Evolutionary conservation across 1,139 yeast species (phyloP), one percentile per base, ranked within the genome.

Genomic region (Scheffersomyces titani): DNA sequence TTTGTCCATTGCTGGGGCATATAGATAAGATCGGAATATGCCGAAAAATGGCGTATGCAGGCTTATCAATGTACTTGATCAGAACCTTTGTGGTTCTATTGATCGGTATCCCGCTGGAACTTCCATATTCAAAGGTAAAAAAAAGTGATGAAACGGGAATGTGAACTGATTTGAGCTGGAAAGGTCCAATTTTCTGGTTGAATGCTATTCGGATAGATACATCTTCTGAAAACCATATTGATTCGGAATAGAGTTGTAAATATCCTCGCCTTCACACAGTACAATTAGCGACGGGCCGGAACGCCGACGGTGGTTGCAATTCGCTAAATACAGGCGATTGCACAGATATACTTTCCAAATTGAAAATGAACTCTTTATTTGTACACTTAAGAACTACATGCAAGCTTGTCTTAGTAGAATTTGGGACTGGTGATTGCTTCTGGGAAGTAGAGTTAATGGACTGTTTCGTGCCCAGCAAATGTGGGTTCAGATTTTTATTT

Each of bases 161-260:
- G n/a, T n/a, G n/a, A n/a, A n/a, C n/a, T n/a, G n/a, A n/a, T n/a
- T n/a, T n/a, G n/a, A n/a, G n/a, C n/a, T n/a, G n/a, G n/a, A n/a
- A n/a, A n/a, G n/a, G n/a, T n/a, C n/a, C n/a, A n/a, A n/a, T n/a
- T n/a, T n/a, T n/a, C n/a, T n/a, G n/a, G n/a, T n/a, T n/a, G n/a
- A n/a, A n/a, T n/a, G n/a, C n/a, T n/a, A n/a, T n/a, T n/a, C n/a
- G n/a, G n/a, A n/a, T n/a, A n/a, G n/a, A n/a, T n/a, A n/a, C n/a
- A n/a, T n/a, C n/a, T n/a, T n/a, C n/a, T n/a, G n/a, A n/a, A n/a
- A n/a, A n/a, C n/a, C n/a, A n/a, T n/a, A n/a, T n/a, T n/a, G n/a
- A n/a, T n/a, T 30, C 13, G 40, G 40, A 11, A 68, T 49, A 69
- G 86, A 61, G 70, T 80, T 36, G 78, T 78, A 19, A 80, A 85